phyloP scores from a whole-genome alignment of 768 basidiomycete genomes.

The Rhizopogon salebrosus region DNA sequence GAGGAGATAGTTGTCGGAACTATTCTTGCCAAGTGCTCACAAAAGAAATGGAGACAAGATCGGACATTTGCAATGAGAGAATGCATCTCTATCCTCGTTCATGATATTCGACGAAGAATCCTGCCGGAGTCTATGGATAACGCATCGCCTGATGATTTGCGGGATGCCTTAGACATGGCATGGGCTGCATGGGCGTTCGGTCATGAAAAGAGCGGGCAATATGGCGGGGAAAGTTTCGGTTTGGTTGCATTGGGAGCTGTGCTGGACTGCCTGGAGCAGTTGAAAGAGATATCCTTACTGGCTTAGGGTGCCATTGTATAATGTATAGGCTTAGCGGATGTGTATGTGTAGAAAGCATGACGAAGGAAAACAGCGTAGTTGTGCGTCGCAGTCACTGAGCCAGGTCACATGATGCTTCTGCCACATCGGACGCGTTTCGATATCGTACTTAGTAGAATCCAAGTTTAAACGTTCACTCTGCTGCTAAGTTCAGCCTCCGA shows the following conservation, averaged over 20 bases:
- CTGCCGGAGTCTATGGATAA: conserved; percentile 24
- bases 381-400: too few species aligned
- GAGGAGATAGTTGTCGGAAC: conserved; percentile 73
- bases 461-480: too few species aligned
- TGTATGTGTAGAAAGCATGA: too few species aligned
- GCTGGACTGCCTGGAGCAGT: conserved; percentile 50
- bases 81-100: conserved; percentile 48
- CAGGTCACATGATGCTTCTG: too few species aligned
- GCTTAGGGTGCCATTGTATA: background rate
- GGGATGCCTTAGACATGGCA: conserved; percentile 40
- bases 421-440: too few species aligned
- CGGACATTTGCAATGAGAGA: conserved; percentile 59
- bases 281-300: conserved; percentile 7
- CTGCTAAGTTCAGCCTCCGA: too few species aligned
- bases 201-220: conserved; percentile 32
- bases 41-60: conserved; percentile 54
- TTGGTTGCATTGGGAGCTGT: conserved; percentile 56
- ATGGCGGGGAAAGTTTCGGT: conserved; percentile 63
- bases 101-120: conserved; percentile 40
- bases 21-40: conserved; percentile 65
- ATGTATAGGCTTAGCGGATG: background rate
- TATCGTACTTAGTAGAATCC: too few species aligned
- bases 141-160: conserved; percentile 23
- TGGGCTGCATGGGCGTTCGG: conserved; percentile 68
- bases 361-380: too few species aligned